Conservation (phyloP, 78 protist species). For the Dictyostelium purpureum region DNA sequence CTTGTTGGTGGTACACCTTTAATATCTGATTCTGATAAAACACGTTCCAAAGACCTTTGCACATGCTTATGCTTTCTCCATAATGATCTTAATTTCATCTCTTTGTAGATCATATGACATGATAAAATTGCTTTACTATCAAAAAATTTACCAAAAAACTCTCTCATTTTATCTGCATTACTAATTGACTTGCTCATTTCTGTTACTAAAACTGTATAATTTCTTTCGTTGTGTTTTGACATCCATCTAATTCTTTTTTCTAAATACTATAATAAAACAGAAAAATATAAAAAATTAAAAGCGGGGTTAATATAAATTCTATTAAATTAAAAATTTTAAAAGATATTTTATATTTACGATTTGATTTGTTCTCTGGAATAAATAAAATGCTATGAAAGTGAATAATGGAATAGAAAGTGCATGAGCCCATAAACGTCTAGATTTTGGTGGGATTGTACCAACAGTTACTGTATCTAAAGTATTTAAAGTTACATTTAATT, state of each 20-base stretch:
- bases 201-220: slow-evolving; percentile 61
- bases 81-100: slow-evolving; percentile 5
- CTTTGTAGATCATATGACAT: slow-evolving; percentile 58
- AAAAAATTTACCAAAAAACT: slow-evolving; percentile 18
- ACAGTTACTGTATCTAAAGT: slow-evolving; percentile 46
- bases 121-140: slow-evolving; percentile 5
- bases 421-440: slow-evolving; percentile 61
- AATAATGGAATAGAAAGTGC: slow-evolving; percentile 57
- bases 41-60: slow-evolving; percentile 34
- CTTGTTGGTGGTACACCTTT: slow-evolving; percentile 14
- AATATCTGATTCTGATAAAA: slow-evolving; percentile 10
- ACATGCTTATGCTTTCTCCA: slow-evolving; percentile 30
- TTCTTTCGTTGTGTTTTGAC: slow-evolving; percentile 68
- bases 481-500: background rate
- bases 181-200: slow-evolving; percentile 51
- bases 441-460: slow-evolving; percentile 38
- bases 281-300: background rate
- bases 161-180: slow-evolving; percentile 24
- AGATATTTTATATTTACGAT: background rate
- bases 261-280: slow-evolving; percentile 2
- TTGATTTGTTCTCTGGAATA: slow-evolving; percentile 27
- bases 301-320: background rate
- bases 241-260: slow-evolving; percentile 78
- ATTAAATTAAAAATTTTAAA: background rate
- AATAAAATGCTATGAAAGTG: slow-evolving; percentile 13